Percentiles rank a stretch among this genome's conserved stretches.
Evolutionary conservation across 345 rosid genomes (phyloP).

Genomic region (Diplotaxis tenuifolia): DNA sequence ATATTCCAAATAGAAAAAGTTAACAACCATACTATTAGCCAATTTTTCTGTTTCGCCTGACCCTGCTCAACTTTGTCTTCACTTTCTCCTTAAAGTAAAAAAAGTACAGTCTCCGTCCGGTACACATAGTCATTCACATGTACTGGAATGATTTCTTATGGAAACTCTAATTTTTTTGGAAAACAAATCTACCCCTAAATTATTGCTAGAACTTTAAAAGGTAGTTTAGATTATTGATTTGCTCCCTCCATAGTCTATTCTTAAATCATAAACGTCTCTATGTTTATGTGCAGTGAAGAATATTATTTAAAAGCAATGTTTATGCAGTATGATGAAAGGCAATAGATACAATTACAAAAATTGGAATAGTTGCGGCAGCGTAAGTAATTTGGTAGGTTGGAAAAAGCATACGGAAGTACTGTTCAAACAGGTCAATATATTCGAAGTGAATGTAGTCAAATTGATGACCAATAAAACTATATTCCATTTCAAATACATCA

Average conservation of each 20-base stretch:
- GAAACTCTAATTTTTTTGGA: background rate
- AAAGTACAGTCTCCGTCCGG: conserved; percentile 32
- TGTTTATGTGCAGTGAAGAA: background rate
- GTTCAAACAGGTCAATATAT: background rate
- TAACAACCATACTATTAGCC: conserved; percentile 13
- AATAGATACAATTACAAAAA: background rate
- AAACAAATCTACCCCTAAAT: background rate
- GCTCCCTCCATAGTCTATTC: background rate
- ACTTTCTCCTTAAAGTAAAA: conserved; percentile 25
- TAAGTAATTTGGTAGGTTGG: conserved; percentile 16
- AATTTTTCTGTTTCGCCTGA: conserved; percentile 20
- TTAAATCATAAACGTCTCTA: background rate
- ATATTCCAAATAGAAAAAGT: background rate
- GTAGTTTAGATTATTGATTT: background rate
- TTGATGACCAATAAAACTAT: background rate
- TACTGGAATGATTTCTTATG: background rate
- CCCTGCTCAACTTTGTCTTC: conserved; percentile 2
- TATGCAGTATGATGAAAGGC: background rate
- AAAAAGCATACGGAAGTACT: conserved; percentile 1
- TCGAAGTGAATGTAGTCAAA: background rate
- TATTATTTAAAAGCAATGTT: too few species aligned
- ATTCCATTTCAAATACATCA: too few species aligned
- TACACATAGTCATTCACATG: conserved; percentile 22
- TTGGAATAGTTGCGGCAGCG: conserved; percentile 1
- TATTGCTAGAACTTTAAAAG: background rate